phyloP scores from a whole-genome alignment of 352 stramenopile genomes.

The Pythium oligandrum region DNA sequence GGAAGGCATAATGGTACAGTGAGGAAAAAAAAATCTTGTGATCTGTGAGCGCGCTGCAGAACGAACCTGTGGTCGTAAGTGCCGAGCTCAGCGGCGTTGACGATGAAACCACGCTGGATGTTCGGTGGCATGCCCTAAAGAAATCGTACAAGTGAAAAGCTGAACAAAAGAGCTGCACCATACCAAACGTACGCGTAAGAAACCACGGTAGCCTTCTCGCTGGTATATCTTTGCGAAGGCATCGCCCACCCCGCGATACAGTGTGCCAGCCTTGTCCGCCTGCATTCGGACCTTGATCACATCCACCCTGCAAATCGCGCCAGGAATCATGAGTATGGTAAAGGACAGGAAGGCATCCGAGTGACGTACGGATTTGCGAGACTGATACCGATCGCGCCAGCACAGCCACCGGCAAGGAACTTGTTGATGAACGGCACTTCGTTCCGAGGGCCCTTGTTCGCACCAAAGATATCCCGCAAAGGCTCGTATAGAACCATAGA shows the following conservation, averaged over 20 bases:
- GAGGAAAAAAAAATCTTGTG: too few relatives aligned
- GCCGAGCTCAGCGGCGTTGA: conserved; percentile 81
- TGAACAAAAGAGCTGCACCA: conserved; percentile 1
- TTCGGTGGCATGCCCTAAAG: conserved; percentile 73
- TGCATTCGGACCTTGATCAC: conserved; percentile 90
- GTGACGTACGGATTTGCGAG: conserved; percentile 81
- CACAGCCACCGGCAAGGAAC: conserved; percentile 71
- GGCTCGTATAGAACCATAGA: conserved; percentile 85
- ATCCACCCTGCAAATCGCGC: conserved; percentile 36
- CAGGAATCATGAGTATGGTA: conserved; percentile 1
- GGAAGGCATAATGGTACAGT: too few relatives aligned
- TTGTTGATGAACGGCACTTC: conserved; percentile 77
- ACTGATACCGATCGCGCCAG: conserved; percentile 73
- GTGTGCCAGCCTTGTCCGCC: conserved; percentile 53
- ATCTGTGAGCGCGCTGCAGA: too few relatives aligned
- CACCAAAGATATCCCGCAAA: conserved; percentile 67
- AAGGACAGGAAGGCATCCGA: neutral
- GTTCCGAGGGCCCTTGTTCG: conserved; percentile 24
- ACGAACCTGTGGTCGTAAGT: conserved; percentile 69
- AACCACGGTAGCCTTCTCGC: conserved; percentile 63
- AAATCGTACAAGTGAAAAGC: neutral
- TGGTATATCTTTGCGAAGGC: conserved; percentile 71
- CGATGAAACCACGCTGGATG: conserved; percentile 82
- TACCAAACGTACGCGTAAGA: conserved; percentile 35
- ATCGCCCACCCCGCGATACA: conserved; percentile 68